Percentiles rank a stretch among this genome's conserved stretches.
phyloP scores from a whole-genome alignment of 2,329 filamentous ascomycete genomes.

The Alternaria triticimaculans region DNA sequence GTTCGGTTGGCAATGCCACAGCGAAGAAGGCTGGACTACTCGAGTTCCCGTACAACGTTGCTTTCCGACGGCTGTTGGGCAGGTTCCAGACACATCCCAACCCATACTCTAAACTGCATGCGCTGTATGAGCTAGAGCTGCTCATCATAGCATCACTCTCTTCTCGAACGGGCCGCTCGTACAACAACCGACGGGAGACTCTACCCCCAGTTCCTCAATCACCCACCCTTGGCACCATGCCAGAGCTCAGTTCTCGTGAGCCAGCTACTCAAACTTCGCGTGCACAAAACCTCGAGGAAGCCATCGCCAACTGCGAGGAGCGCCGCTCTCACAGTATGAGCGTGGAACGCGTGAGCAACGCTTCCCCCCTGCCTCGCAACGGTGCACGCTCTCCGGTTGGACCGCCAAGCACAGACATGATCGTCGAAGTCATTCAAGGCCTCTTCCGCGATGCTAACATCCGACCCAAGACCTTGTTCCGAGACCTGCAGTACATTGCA shows the following conservation, averaged over 20 bases:
- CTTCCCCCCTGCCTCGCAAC: conserved; percentile 48
- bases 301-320: conserved; percentile 73
- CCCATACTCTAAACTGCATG: conserved; percentile 83
- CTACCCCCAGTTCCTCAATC: conserved; percentile 53
- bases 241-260: conserved; percentile 54
- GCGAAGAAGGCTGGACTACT: conserved; percentile 53
- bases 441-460: conserved; percentile 55
- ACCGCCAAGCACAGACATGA: conserved; percentile 52
- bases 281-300: conserved; percentile 65
- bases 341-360: conserved; percentile 41
- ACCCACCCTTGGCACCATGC: conserved; percentile 53
- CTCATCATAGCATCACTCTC: conserved; percentile 79
- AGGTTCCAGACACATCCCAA: conserved; percentile 91
- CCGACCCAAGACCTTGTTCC: conserved; percentile 56
- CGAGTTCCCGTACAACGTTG: conserved; percentile 80
- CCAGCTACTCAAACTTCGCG: conserved; percentile 51
- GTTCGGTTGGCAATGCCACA: conserved; percentile 49
- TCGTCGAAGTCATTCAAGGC: conserved; percentile 51
- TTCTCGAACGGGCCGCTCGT: conserved; percentile 58
- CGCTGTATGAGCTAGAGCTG: conserved; percentile 81
- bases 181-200: conserved; percentile 49
- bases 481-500: conserved; percentile 63
- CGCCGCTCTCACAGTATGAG: conserved; percentile 66
- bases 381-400: conserved; percentile 47
- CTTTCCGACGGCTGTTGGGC: conserved; percentile 78